Evolutionary conservation across 139 green algal species (phyloP).

Genomic region (Pseudopediastrum boryanum): DNA sequence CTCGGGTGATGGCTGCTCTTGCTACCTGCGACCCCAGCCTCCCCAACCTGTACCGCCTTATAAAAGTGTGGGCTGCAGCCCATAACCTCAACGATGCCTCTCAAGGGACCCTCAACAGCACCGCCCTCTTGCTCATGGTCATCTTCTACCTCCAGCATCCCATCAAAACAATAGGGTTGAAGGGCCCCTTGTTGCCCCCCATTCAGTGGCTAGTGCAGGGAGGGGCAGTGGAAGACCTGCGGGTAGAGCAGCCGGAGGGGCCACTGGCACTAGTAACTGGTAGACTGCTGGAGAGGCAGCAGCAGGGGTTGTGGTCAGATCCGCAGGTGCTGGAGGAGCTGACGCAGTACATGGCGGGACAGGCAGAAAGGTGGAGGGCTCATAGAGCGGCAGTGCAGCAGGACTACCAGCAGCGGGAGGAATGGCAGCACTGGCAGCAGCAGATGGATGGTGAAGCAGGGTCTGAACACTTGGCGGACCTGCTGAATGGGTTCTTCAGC

Average conservation of each 20-base stretch:
- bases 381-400: not conserved
- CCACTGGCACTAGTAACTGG: slow-evolving; percentile 1
- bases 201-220: slow-evolving; percentile 9
- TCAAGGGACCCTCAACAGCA: slow-evolving; percentile 66
- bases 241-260: not conserved
- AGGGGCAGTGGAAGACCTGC: no score
- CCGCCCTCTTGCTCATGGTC: slow-evolving; percentile 46
- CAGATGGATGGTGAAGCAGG: slow-evolving; percentile 16
- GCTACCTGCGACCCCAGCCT: no score
- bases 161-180: no score
- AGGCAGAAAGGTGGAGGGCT: not conserved
- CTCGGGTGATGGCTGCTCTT: no score
- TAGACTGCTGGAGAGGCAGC: not conserved
- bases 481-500: no score
- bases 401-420: not conserved
- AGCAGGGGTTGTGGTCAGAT: not conserved
- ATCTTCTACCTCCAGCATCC: slow-evolving; percentile 36
- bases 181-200: slow-evolving; percentile 18
- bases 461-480: no score
- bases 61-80: slow-evolving; percentile 65
- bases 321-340: not conserved
- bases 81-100: slow-evolving; percentile 60
- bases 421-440: not conserved
- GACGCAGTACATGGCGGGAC: not conserved
- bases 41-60: slow-evolving; percentile 52